Evolutionary conservation across 257 asterid genomes (phyloP).

Genomic region (Nicotiana obtusifolia): DNA sequence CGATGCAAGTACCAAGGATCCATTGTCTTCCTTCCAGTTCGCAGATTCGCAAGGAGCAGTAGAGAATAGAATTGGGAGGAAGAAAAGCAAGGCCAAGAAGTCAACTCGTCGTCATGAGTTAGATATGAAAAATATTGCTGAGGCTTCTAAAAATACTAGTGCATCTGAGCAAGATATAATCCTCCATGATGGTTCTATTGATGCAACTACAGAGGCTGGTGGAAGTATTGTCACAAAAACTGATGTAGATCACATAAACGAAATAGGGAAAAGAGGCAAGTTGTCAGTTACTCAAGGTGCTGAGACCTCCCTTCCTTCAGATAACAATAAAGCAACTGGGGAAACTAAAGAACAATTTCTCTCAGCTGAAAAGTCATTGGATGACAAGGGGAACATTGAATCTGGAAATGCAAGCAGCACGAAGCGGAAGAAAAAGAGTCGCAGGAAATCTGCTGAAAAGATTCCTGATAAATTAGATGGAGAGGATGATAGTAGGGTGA

Average conservation of each 20-base stretch:
- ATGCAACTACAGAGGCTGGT: conserved; percentile 6
- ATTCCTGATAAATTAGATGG: conserved; percentile 22
- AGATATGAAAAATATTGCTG: conserved; percentile 13
- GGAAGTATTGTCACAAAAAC: conserved; percentile 5
- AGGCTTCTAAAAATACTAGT: neutral
- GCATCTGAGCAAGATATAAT: conserved; percentile 8
- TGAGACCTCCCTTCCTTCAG: conserved; percentile 7
- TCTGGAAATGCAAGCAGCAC: conserved; percentile 26
- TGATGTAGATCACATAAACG: conserved; percentile 1
- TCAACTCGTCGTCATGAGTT: conserved; percentile 7
- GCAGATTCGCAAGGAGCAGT: neutral
- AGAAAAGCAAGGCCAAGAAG: conserved; percentile 23
- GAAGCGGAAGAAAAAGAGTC: conserved; percentile 37
- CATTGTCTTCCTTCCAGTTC: neutral
- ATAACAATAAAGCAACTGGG: conserved; percentile 14
- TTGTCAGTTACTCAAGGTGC: conserved; percentile 12
- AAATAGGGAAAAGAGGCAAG: conserved; percentile 8
- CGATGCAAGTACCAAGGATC: conserved; percentile 9
- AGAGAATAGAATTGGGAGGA: conserved; percentile 12
- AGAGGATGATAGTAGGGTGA: conserved; percentile 11
- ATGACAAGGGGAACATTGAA: conserved; percentile 17
- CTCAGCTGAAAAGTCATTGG: conserved; percentile 16
- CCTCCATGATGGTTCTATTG: neutral
- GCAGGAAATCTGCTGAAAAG: conserved; percentile 24
- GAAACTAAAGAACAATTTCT: conserved; percentile 15